Evolutionary conservation across 177 flowering plant genomes (phyloP).

Genomic region (Vitis hybrid): DNA sequence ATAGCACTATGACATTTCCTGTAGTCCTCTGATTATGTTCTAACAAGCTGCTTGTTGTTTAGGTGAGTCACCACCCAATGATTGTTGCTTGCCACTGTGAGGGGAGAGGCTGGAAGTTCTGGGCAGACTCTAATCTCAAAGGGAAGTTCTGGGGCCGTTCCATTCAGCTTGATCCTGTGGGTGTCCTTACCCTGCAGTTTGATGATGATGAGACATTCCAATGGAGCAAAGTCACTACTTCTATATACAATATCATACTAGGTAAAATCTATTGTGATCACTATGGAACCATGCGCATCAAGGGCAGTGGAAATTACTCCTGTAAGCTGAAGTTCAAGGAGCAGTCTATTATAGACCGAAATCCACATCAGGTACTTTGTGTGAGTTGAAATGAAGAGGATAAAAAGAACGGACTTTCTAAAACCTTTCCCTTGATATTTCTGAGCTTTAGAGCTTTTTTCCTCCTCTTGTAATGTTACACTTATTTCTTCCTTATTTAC

Average conservation of each 20-base stretch:
- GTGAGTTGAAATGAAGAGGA: background rate
- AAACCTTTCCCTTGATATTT: background rate
- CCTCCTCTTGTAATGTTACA: background rate
- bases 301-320: constrained; percentile 84
- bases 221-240: constrained; percentile 99
- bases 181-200: constrained; percentile 86
- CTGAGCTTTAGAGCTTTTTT: background rate
- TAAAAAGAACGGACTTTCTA: background rate
- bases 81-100: constrained; percentile 98
- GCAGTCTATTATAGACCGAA: constrained; percentile 97
- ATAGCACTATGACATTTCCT: background rate
- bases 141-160: constrained; percentile 99
- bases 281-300: constrained; percentile 97
- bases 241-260: constrained; percentile 91
- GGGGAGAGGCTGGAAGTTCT: constrained; percentile 96
- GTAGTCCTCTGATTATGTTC: background rate
- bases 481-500: background rate
- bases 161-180: constrained; percentile 97
- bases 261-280: constrained; percentile 99
- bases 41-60: constrained; percentile 23
- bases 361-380: constrained; percentile 87
- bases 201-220: constrained; percentile 94
- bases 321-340: constrained; percentile 99
- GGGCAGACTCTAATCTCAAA: constrained; percentile 97
- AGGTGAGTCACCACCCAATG: constrained; percentile 99